Base-by-base conservation (phyloP, 371 early-diverging fungal genomes). In the Mortierella sp. region DNA sequence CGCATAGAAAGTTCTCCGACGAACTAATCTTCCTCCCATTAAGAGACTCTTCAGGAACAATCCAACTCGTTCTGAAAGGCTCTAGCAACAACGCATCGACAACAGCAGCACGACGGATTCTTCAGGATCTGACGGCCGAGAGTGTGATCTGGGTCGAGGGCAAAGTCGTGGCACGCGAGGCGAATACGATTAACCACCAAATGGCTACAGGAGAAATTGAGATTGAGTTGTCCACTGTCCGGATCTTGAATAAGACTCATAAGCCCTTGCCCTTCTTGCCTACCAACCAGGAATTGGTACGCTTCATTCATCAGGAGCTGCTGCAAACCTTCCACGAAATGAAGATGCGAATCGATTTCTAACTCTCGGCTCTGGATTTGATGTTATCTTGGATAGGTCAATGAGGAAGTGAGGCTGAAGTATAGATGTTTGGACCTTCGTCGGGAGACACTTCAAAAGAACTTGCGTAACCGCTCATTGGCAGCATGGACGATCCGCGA, bases 351-450 rank as follows among this genome's bases (percentile, higher is more conserved):
- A 46, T 70, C 14, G 46, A 51, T 38, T 35, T 24, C 11, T 12
- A 43, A 27, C 12, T 46, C 12, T 46, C 12, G 16, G 12, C 3
- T 14, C 48, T 14, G 12, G 35, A 35, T 35, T 35, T 35, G 35
- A 35, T 27, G n/a, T 46, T 32, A n/a, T 58, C 72, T 27, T 70
- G 27, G 21, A 3, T 90, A 94, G 94, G 96, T 96, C 16, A 93
- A 92, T 80, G 97, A 98, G 83, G 97, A 96, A 75, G 88, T 93
- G 0, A 91, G 97, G 41, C 88, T 97, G 11, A 93, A 93, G 56
- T 90, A 97, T 81, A 91, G 98, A 24, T 95, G 95, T 75, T 79
- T 97, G 41, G 97, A 97, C 87, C 88, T 98, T 55, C 93, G 98
- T n/a, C 91, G 97, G 44, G 87, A 91, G 11, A 87, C 89, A 58